A percentile compares a stretch with the other conserved stretches of the same genome.
Evolutionary conservation across 352 stramenopile genomes (phyloP).

Genomic region (Lagenidium sp.): DNA sequence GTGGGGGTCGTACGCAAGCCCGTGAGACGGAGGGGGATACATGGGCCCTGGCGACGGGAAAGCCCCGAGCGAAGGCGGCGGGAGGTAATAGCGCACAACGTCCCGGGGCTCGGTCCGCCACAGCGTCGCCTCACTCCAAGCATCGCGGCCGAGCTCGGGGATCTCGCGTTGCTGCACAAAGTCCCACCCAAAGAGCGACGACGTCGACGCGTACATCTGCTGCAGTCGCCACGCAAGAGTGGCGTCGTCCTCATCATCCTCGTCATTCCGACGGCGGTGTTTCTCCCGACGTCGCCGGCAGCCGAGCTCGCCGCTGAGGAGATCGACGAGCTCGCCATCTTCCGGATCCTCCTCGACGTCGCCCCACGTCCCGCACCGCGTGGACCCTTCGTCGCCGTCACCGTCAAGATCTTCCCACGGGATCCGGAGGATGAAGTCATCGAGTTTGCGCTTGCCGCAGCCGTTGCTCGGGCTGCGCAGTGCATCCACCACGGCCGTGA

Average conservation of each 20-base stretch:
- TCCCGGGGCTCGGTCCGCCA: constrained; percentile 61
- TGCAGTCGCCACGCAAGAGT: constrained; percentile 61
- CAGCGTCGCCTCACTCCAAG: constrained; percentile 39
- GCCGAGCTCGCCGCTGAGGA: constrained; percentile 4
- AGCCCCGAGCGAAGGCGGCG: no score
- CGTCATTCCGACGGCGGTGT: constrained; percentile 23
- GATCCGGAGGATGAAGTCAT: constrained; percentile 52
- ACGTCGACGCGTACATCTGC: constrained; percentile 64
- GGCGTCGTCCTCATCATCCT: constrained; percentile 36
- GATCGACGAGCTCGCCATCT: neutral
- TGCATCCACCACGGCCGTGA: no score
- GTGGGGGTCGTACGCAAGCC: no score
- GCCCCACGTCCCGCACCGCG: no score
- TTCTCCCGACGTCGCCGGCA: constrained; percentile 14
- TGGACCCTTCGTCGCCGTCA: constrained; percentile 3
- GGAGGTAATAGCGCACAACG: constrained; percentile 50
- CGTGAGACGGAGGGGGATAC: no score
- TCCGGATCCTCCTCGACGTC: neutral
- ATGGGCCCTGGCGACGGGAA: no score
- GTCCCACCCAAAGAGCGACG: constrained; percentile 69
- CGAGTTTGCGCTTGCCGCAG: constrained; percentile 69
- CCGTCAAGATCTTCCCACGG: constrained; percentile 13
- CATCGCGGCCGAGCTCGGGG: constrained; percentile 5
- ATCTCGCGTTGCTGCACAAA: constrained; percentile 46
- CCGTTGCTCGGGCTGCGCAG: no score